Base-by-base conservation (phyloP, 225 moss, liverwort and hornwort species). In the Lunularia cruciata region DNA sequence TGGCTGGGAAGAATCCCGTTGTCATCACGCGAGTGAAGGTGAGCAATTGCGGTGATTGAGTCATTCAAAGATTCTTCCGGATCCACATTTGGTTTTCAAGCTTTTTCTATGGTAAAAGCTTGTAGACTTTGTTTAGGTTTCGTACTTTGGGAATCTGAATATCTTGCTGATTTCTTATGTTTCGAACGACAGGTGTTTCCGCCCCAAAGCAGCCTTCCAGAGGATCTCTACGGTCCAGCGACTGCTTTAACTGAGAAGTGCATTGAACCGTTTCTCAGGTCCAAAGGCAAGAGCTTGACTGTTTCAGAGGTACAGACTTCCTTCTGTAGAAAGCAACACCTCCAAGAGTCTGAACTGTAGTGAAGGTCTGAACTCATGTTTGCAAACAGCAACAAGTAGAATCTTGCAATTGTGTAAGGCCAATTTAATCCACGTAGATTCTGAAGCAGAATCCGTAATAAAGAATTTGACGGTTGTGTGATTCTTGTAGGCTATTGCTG, bases 1-100 rank as follows among this genome's bases (percentile, higher is more conserved):
- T 89, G 4, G 83, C 89, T 33, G 89, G 89, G 16, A 51, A 84
- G 5, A 78, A 89, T 38, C 89, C 89, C 0, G 67, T 80, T 18
- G 83, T 75, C 3, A 85, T 89, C 28, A 62, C 76, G 39, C 78
- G 63, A 23, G 53, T 83, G 9, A 61, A 34, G 71, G 76, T 77
- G 20, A 54, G 9, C 13, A n/a, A n/a, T 40, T 40, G 40, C 13
- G 13, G 40, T 6, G 42, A 63, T n/a, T 23, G 8, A 39, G 5
- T 23, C 4, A 40, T 6, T 40, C 6, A n/a, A 2, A 34, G 1
- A 30, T 34, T 60, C 34, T 1, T 18, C 11, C 11, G 4, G 16
- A n/a, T n/a, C n/a, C n/a, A n/a, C n/a, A n/a, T 43, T 43, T 43
- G 0, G 3, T 43, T 3, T n/a, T n/a, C n/a, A n/a, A n/a, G n/a